phyloP scores from a whole-genome alignment of 2,329 filamentous ascomycete species.

The Epichloe festucae region DNA sequence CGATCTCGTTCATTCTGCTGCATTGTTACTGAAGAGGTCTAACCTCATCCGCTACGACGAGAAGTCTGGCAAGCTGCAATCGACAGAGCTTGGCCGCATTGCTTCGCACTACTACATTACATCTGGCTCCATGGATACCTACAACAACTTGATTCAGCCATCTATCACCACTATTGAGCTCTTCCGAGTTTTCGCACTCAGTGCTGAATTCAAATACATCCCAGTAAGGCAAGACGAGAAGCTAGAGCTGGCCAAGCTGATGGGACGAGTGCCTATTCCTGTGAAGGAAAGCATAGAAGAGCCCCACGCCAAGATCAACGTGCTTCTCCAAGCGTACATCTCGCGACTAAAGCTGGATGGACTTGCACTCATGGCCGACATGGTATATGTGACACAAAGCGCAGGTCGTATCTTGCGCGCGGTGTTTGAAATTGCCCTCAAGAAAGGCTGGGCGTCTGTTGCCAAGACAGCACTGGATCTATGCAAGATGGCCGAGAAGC shows the following conservation, averaged over 20 bases:
- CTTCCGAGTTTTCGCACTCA: slow-evolving; percentile 90
- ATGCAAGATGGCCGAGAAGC: slow-evolving; percentile 98
- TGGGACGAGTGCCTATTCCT: slow-evolving; percentile 82
- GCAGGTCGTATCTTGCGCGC: slow-evolving; percentile 91
- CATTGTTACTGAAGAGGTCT: slow-evolving; percentile 72
- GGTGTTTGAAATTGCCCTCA: slow-evolving; percentile 93
- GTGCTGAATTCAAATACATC: slow-evolving; percentile 98
- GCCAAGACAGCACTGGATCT: slow-evolving; percentile 85
- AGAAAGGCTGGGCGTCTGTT: slow-evolving; percentile 90
- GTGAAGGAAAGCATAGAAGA: slow-evolving; percentile 98
- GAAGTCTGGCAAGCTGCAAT: slow-evolving; percentile 74
- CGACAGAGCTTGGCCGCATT: slow-evolving; percentile 88
- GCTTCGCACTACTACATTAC: slow-evolving; percentile 98
- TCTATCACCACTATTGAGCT: slow-evolving; percentile 89
- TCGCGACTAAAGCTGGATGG: slow-evolving; percentile 89
- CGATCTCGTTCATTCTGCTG: slow-evolving; percentile 92
- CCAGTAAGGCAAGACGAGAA: slow-evolving; percentile 97
- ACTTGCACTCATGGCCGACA: slow-evolving; percentile 89
- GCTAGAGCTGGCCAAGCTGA: slow-evolving; percentile 81
- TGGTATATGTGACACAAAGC: slow-evolving; percentile 97
- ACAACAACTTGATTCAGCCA: slow-evolving; percentile 89
- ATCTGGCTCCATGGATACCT: slow-evolving; percentile 89
- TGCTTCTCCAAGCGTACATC: slow-evolving; percentile 91
- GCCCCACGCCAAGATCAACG: slow-evolving; percentile 94
- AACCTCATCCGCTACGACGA: slow-evolving; percentile 92